Percentiles rank a stretch among this genome's conserved stretches.
Evolutionary conservation across 306 rosid genomes (phyloP).

Genomic region (Senna tora): DNA sequence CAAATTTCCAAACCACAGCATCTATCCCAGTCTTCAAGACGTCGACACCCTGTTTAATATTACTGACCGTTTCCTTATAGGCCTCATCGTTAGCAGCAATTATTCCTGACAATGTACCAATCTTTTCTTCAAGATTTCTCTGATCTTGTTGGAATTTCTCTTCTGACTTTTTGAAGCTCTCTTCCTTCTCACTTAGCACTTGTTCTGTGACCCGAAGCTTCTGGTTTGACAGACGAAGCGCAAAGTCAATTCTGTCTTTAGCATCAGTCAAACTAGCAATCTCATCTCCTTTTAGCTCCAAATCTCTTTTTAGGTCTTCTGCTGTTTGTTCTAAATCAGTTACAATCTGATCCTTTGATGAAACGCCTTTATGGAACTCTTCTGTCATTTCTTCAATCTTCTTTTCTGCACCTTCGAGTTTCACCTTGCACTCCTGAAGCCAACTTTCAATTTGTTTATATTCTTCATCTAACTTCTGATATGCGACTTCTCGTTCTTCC

Average conservation of each 20-base stretch:
- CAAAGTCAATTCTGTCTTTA: constrained; percentile 70
- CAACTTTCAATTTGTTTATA: constrained; percentile 53
- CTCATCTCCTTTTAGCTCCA: constrained; percentile 78
- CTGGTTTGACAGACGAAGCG: constrained; percentile 96
- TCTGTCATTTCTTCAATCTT: constrained; percentile 56
- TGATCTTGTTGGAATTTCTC: constrained; percentile 63
- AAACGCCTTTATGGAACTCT: constrained; percentile 47
- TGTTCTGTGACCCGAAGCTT: constrained; percentile 97
- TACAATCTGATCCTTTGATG: constrained; percentile 60
- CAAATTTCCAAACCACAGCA: constrained; percentile 50
- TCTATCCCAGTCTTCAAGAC: constrained; percentile 52
- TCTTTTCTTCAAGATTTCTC: constrained; percentile 63
- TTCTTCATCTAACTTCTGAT: constrained; percentile 59
- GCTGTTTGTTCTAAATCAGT: constrained; percentile 62
- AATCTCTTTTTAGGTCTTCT: constrained; percentile 76
- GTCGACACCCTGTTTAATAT: constrained; percentile 46
- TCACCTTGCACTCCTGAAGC: constrained; percentile 57
- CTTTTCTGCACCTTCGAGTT: constrained; percentile 60
- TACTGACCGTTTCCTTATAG: constrained; percentile 48
- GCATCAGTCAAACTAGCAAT: constrained; percentile 56
- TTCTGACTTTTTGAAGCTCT: constrained; percentile 61
- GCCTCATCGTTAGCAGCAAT: constrained; percentile 63
- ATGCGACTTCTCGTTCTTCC: constrained; percentile 62
- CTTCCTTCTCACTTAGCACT: constrained; percentile 77
- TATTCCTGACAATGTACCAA: constrained; percentile 51